Evolutionary conservation across 2,329 filamentous ascomycete species (phyloP), one percentile per base, ranked within the genome.

Genomic region (Neopestalotiopsis sp.): DNA sequence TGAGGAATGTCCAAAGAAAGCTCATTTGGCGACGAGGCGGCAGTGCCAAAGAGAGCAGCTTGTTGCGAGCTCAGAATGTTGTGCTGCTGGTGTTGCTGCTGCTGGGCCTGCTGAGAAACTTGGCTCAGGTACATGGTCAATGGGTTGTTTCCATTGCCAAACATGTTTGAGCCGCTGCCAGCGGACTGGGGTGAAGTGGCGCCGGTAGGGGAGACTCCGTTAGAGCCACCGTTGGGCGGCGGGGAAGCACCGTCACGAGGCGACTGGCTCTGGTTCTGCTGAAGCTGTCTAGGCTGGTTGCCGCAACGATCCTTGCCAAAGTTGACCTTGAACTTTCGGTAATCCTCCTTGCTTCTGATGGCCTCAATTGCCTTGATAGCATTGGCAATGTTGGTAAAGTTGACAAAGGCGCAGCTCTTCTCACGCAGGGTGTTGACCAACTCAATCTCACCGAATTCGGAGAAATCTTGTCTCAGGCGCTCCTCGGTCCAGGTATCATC

Each of bases 321-420:
- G 85, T 99, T 99, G 80, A 99, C 95, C 88, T 99, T 99, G 90
- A 99, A 99, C 76, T 96, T 91, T 82, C 91, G 94, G 87, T 99
- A 99, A 78, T 99, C 96, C 58, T 98, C 96, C 78, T 95, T 94
- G 77, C 94, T 93, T 69, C 96, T 91, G 73, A 99, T 91, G 28
- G 95, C 96, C 82, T 99, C 96, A 73, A 99, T 99, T 1, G 96
- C 96, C 86, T 99, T 99, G 86, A 99, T 99, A 65, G 96, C 96
- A 76, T 99, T 99, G 78, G 96, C 96, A 79, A 99, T 99, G 84
- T 99, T 99, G 79, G 96, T 99, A 81, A 99, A 99, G 85, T 99
- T 99, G 80, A 99, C 96, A 79, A 99, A 99, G 0, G 96, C 96
- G 81, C 96, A 99, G 84, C 95, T 98, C 90, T 99, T 99, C 86